A percentile compares a stretch with the other conserved stretches of the same genome.
phyloP scores from a whole-genome alignment of 2,329 filamentous ascomycete genomes.

The Ceratocystis variospora region DNA sequence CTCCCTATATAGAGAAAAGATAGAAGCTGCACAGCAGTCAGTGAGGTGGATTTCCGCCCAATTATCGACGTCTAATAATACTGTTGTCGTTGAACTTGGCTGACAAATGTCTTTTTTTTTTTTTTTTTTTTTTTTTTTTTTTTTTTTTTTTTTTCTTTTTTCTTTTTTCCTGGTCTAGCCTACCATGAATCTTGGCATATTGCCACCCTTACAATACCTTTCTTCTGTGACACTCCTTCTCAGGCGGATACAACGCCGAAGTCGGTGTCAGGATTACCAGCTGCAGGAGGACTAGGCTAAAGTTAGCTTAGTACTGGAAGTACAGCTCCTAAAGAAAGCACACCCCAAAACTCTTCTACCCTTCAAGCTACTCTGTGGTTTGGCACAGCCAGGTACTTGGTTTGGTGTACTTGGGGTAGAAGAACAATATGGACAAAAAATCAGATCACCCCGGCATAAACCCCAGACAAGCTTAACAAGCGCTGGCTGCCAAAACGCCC shows the following conservation, averaged over 20 bases:
- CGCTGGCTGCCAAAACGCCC: conserved; percentile 3
- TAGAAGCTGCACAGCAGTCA: neutral
- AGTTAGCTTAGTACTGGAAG: neutral
- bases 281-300: neutral
- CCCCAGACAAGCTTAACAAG: neutral
- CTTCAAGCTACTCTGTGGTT: too few relatives aligned
- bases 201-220: neutral
- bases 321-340: neutral
- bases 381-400: too few relatives aligned
- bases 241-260: neutral
- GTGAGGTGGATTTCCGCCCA: neutral
- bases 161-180: neutral
- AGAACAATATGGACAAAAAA: neutral
- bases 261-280: neutral
- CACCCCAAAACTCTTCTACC: neutral
- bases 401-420: neutral
- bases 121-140: neutral
- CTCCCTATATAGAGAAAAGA: neutral
- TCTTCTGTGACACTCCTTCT: neutral
- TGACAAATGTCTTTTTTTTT: neutral
- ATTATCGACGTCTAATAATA: neutral
- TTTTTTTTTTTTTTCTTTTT: neutral
- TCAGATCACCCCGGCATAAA: conserved; percentile 6
- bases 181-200: neutral
- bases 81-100: neutral